Conservation (phyloP, 179 eudicot genomes). For the Beta corolliflora region DNA sequence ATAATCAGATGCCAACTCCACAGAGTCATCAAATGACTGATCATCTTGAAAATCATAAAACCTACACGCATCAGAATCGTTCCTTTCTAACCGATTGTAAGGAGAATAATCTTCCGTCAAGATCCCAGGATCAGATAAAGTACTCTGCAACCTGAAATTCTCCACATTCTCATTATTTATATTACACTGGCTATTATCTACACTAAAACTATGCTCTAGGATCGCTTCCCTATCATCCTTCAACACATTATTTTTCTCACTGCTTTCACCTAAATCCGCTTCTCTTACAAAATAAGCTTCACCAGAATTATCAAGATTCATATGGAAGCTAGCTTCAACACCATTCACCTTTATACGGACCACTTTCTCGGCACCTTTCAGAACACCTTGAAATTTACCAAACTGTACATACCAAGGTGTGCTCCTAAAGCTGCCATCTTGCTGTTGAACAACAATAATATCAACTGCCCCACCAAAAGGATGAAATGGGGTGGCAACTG, state of each 20-base stretch:
- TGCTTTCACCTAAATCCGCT: constrained; percentile 47
- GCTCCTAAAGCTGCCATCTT: constrained; percentile 82
- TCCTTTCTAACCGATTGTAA: constrained; percentile 53
- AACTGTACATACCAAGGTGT: constrained; percentile 98
- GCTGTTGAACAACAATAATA: constrained; percentile 88
- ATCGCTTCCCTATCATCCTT: constrained; percentile 39
- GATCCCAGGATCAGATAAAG: constrained; percentile 44
- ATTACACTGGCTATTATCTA: constrained; percentile 38
- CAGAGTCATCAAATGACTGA: constrained; percentile 63
- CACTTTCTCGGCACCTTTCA: constrained; percentile 89
- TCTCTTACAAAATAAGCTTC: constrained; percentile 90
- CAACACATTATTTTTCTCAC: constrained; percentile 34
- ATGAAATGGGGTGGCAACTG: constrained; percentile 97
- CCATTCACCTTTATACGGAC: constrained; percentile 85
- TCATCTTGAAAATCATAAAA: constrained; percentile 91
- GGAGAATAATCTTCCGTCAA: constrained; percentile 48
- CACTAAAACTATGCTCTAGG: constrained; percentile 35
- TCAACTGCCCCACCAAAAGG: constrained; percentile 99
- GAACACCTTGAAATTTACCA: constrained; percentile 97
- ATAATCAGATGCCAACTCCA: constrained; percentile 70
- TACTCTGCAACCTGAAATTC: constrained; percentile 38
- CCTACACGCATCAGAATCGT: constrained; percentile 67
- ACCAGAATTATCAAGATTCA: constrained; percentile 94
- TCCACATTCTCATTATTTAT: constrained; percentile 32
- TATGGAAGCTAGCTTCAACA: constrained; percentile 78